Evolutionary conservation across 2,329 filamentous ascomycete genomes (phyloP).

Genomic region (Hortaea werneckii): DNA sequence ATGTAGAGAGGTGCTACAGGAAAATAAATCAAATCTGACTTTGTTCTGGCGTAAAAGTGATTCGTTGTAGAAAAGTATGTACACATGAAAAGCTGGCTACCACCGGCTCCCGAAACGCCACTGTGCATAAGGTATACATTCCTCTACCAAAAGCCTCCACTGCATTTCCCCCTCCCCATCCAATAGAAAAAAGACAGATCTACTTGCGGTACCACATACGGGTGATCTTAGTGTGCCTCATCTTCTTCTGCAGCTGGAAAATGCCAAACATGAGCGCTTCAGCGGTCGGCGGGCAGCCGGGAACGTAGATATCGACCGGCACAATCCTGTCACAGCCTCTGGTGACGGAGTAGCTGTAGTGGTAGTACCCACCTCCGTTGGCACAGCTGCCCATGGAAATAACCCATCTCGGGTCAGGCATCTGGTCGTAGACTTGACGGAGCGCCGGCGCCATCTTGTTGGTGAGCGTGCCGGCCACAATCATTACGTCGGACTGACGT

Average conservation of each 20-base stretch:
- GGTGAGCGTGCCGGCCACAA: slow-evolving; percentile 82
- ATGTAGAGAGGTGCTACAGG: too few species aligned
- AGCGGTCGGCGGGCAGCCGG: slow-evolving; percentile 52
- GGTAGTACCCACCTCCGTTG: slow-evolving; percentile 75
- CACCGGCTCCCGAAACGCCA: slow-evolving; percentile 1
- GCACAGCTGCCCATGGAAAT: slow-evolving; percentile 75
- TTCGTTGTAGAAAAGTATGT: neutral
- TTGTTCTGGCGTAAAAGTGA: too few species aligned
- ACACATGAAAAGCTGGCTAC: neutral
- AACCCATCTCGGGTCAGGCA: slow-evolving; percentile 83
- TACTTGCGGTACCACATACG: slow-evolving; percentile 47
- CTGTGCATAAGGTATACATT: slow-evolving; percentile 2
- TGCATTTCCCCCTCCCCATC: too few species aligned
- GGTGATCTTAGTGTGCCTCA: slow-evolving; percentile 47
- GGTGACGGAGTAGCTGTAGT: slow-evolving; percentile 69
- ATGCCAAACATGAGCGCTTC: slow-evolving; percentile 48
- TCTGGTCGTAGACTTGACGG: slow-evolving; percentile 84
- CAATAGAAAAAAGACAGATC: neutral
- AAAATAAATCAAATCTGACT: too few species aligned
- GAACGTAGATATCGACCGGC: slow-evolving; percentile 71
- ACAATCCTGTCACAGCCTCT: slow-evolving; percentile 67
- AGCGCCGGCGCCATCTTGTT: slow-evolving; percentile 92
- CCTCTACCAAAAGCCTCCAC: too few species aligned
- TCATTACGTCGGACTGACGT: slow-evolving; percentile 85
- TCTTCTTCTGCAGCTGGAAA: slow-evolving; percentile 69